Evolutionary conservation across 2,329 filamentous ascomycete species (phyloP), one percentile per base, ranked within the genome.

Genomic region (Sporothrix inflata): DNA sequence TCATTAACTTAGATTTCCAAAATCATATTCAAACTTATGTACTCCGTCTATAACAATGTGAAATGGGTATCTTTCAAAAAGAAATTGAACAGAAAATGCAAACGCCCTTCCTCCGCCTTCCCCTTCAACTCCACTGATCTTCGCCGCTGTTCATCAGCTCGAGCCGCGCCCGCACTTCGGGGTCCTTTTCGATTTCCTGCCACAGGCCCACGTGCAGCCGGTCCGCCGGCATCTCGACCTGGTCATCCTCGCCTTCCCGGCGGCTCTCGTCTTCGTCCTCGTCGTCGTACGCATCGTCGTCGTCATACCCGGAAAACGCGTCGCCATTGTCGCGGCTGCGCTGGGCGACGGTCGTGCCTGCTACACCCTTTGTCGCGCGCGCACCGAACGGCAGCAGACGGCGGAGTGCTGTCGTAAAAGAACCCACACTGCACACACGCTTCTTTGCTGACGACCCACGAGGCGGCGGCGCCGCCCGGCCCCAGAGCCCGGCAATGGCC

Each of bases 171-270:
- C 78, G 79, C 8, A 88, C 80, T 0, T 74, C 79, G 1, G 84
- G 81, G 65, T 89, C 84, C 77, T 84, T 82, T 78, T 89, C 87
- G 74, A 89, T 78, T 77, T 89, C 86, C 78, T 89, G 87, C 87
- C 87, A 89, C 6, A 88, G 77, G 76, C 85, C 85, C 3, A 88
- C 76, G 16, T 86, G 82, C 84, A 86, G 85, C 69, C 88, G 84
- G 73, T 80, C 78, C 11, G 75, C 74, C 9, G 80, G 76, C 71
- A 88, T 84, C 73, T 80, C 78, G 12, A 72, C 66, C 1, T 38
- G n/a, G n/a, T n/a, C 16, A 30, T 66, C 66, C 1, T 21, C 53
- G 16, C 14, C 34, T 11, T 74, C 73, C 9, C 74, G 73, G 19
- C 73, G 73, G 47, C 75, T 75, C 34, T 71, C 73, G 24, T 74